Percentiles rank a stretch among this genome's conserved stretches.
phyloP scores from a whole-genome alignment of 805 yeast genomes.

The Candida khao-thaluensis region DNA sequence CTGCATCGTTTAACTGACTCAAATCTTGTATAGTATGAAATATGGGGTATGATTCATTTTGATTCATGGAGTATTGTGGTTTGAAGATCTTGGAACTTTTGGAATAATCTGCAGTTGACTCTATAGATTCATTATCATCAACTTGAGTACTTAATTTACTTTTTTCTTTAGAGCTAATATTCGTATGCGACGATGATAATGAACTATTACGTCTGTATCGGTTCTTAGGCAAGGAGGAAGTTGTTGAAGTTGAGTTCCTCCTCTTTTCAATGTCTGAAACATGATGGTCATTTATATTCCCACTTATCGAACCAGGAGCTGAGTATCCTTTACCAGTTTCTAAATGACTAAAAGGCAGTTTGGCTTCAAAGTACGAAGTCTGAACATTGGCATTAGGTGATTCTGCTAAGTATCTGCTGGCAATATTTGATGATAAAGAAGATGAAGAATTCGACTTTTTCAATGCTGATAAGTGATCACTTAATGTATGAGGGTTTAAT shows the following conservation, averaged over 20 bases:
- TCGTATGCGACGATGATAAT: conserved; percentile 18
- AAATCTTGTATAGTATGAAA: conserved; percentile 20
- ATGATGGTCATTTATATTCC: not conserved
- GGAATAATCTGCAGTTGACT: conserved; percentile 2
- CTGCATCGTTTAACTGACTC: conserved; percentile 25
- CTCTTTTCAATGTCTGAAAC: conserved; percentile 6
- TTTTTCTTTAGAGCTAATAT: conserved; percentile 6
- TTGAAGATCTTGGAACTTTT: conserved; percentile 14
- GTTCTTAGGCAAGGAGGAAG: conserved; percentile 8
- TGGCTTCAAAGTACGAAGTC: conserved; percentile 1
- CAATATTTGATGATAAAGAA: conserved; percentile 16
- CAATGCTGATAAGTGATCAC: conserved; percentile 4
- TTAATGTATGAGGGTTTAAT: conserved; percentile 6
- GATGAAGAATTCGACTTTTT: conserved; percentile 10
- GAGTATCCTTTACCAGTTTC: not conserved
- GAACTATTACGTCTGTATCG: conserved; percentile 20
- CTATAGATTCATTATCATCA: conserved; percentile 8
- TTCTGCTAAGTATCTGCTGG: conserved; percentile 10
- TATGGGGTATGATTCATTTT: conserved; percentile 12
- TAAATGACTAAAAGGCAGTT: not conserved
- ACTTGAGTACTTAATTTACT: conserved; percentile 7
- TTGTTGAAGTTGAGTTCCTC: conserved; percentile 12
- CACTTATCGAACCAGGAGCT: not conserved
- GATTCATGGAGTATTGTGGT: conserved; percentile 15
- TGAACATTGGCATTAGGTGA: not conserved